Evolutionary conservation across 148 eudicot species (phyloP).

Genomic region (Persicaria maculosa): DNA sequence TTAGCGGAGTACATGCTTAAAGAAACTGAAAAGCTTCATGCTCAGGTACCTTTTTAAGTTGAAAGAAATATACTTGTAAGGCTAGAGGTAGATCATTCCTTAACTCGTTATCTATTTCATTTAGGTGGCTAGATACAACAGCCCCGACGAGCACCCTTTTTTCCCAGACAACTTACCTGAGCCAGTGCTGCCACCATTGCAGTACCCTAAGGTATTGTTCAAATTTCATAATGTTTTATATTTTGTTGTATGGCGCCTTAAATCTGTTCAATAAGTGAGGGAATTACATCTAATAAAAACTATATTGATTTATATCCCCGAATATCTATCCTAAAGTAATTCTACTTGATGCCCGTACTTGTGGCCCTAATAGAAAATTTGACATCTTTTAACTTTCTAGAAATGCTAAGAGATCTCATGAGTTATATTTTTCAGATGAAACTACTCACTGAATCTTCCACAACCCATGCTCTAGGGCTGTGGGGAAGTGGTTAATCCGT

Average conservation of each 20-base stretch:
- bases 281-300: background rate
- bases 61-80: background rate
- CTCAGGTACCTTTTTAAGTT: slow-evolving; percentile 39
- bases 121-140: slow-evolving; percentile 78
- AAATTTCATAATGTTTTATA: background rate
- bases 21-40: slow-evolving; percentile 89
- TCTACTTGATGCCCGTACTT: no score
- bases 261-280: background rate
- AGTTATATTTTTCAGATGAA: background rate
- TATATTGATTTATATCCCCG: no score
- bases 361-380: no score
- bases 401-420: background rate
- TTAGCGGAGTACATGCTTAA: slow-evolving; percentile 70
- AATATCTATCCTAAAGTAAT: no score
- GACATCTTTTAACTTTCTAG: background rate
- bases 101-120: background rate
- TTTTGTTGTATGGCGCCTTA: background rate
- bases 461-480: no score
- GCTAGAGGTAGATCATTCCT: background rate
- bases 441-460: background rate
- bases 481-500: no score
- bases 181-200: slow-evolving; percentile 70
- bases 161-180: slow-evolving; percentile 71
- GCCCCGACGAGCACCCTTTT: slow-evolving; percentile 97
- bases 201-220: slow-evolving; percentile 66